These are phyloP conservation scores for Cubamyces lactineus DNA, from an alignment of 768 basidiomycete genomes.

Conservation along the genomic window DNA sequence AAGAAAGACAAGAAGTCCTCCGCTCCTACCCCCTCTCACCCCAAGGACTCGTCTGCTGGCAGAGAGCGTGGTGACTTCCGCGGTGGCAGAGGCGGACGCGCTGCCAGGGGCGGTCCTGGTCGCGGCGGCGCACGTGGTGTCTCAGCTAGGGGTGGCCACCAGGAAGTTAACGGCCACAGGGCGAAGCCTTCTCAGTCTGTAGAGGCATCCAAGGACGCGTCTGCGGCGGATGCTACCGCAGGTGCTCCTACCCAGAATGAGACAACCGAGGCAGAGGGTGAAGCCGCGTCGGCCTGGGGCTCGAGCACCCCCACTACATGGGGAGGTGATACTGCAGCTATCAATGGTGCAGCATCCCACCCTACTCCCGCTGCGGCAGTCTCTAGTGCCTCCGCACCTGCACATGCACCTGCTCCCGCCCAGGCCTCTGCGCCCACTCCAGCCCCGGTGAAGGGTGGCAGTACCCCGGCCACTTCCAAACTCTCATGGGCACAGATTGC, in stretches of 20 bases:
- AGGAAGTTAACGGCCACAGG: constrained; percentile 39
- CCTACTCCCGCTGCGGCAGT: constrained; percentile 39
- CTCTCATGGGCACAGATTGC: constrained; percentile 88
- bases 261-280: constrained; percentile 38
- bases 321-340: constrained; percentile 31
- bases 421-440: constrained; percentile 28
- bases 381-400: constrained; percentile 37
- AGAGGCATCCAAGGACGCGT: constrained; percentile 28
- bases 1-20: constrained; percentile 84
- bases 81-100: constrained; percentile 65
- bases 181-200: constrained; percentile 39
- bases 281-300: constrained; percentile 34
- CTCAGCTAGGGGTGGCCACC: constrained; percentile 52
- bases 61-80: constrained; percentile 56
- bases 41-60: constrained; percentile 55
- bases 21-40: constrained; percentile 41
- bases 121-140: constrained; percentile 46
- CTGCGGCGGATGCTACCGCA: constrained; percentile 32
- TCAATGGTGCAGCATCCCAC: constrained; percentile 33
- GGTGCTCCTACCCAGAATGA: constrained; percentile 28
- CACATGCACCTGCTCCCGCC: constrained; percentile 32
- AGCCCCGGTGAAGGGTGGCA: constrained; percentile 37
- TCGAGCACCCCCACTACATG: constrained; percentile 35
- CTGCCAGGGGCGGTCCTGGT: constrained; percentile 54
- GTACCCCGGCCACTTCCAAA: constrained; percentile 73